A percentile compares a stretch with the other conserved stretches of the same genome.
These are phyloP conservation scores for Microbotryum intermedium DNA, from an alignment of 1,284 basidiomycete genomes.

Conservation along the genomic window DNA sequence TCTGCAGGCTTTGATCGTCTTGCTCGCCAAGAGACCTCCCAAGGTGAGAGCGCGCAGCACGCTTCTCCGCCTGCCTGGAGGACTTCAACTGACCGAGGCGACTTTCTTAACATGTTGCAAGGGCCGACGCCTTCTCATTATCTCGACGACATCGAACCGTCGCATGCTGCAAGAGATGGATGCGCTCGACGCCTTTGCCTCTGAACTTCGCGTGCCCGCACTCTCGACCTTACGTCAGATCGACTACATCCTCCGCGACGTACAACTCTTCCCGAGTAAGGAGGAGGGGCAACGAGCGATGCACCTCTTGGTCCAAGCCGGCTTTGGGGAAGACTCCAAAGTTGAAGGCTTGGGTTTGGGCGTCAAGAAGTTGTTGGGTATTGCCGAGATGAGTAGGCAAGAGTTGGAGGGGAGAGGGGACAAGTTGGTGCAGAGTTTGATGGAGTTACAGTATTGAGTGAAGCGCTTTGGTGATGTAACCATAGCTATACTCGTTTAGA, in stretches of 20 bases:
- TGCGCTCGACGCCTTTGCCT: slow-evolving; percentile 76
- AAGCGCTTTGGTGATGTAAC: no score
- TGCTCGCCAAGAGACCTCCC: slow-evolving; percentile 82
- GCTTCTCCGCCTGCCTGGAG: background rate
- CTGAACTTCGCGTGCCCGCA: slow-evolving; percentile 77
- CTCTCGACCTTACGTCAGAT: slow-evolving; percentile 65
- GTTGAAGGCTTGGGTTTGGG: slow-evolving; percentile 59
- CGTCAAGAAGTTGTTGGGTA: slow-evolving; percentile 85
- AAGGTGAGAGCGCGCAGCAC: slow-evolving; percentile 51
- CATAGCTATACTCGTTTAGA: no score
- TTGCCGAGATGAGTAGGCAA: slow-evolving; percentile 94
- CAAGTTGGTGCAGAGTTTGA: slow-evolving; percentile 38
- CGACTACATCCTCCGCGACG: slow-evolving; percentile 71
- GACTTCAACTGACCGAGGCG: no score
- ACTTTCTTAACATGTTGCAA: slow-evolving; percentile 33
- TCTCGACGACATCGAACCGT: slow-evolving; percentile 85
- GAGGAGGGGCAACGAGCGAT: slow-evolving; percentile 57
- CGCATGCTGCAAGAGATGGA: slow-evolving; percentile 85
- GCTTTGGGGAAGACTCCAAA: slow-evolving; percentile 54
- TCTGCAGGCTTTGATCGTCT: slow-evolving; percentile 80
- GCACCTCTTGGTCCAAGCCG: slow-evolving; percentile 62
- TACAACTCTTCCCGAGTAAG: slow-evolving; percentile 61
- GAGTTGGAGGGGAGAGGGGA: slow-evolving; percentile 44
- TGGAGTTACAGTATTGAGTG: slow-evolving; percentile 5
- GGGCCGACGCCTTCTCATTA: slow-evolving; percentile 82